Conservation (phyloP, 192 early-diverging fungal genomes). For the Entophlyctis luteolus region DNA sequence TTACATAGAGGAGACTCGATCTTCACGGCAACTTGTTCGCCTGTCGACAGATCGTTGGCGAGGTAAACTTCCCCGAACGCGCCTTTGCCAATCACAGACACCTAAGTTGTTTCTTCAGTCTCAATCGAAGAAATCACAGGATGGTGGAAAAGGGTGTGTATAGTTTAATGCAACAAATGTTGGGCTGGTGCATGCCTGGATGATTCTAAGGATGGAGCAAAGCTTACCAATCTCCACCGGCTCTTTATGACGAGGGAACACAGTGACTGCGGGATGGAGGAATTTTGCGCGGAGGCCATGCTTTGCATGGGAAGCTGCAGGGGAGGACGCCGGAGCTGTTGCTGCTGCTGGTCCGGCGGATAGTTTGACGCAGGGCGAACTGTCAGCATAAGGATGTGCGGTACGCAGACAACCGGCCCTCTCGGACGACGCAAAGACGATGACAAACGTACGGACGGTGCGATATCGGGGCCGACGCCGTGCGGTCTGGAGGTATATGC, state of each 20-base stretch:
- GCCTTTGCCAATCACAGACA: conserved; percentile 44
- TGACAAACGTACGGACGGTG: too few species aligned
- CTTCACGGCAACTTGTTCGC: conserved; percentile 49
- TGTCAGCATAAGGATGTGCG: too few species aligned
- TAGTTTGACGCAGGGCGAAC: too few species aligned
- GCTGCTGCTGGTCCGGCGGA: too few species aligned
- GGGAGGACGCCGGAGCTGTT: too few species aligned
- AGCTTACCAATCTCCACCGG: conserved; percentile 22
- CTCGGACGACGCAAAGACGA: too few species aligned
- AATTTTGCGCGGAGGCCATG: too few species aligned
- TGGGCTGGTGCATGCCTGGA: not conserved
- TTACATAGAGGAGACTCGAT: conserved; percentile 46
- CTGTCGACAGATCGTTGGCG: conserved; percentile 37
- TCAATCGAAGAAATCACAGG: not conserved
- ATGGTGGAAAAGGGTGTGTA: not conserved
- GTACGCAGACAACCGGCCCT: too few species aligned
- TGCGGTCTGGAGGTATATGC: too few species aligned
- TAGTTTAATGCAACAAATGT: not conserved
- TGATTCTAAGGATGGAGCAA: not conserved
- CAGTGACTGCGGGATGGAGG: not conserved
- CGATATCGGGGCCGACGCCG: too few species aligned
- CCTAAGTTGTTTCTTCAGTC: conserved; percentile 12
- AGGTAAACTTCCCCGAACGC: conserved; percentile 55
- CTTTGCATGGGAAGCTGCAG: too few species aligned
- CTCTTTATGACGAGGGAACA: conserved; percentile 23